Percentiles rank a stretch among this genome's conserved stretches.
These are phyloP conservation scores for Hibiscus mutabilis DNA, from an alignment of 345 rosid genomes.

Conservation along the genomic window DNA sequence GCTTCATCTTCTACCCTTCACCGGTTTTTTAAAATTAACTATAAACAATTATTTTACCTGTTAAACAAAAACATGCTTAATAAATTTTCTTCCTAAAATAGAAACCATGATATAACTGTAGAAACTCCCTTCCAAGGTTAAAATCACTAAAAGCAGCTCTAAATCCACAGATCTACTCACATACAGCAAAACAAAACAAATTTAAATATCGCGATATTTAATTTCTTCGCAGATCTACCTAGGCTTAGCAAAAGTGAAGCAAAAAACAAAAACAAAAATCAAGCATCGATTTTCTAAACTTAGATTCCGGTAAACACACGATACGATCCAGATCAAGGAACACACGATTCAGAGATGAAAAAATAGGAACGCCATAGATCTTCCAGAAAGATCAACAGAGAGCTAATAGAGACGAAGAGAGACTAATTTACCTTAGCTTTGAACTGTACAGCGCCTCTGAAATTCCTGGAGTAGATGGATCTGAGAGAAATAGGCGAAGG, in stretches of 20 bases:
- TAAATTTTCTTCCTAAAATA: neutral
- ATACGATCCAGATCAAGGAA: neutral
- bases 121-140: neutral
- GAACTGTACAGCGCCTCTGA: conserved; percentile 25
- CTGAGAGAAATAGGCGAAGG: neutral
- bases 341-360: neutral
- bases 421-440: neutral
- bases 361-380: neutral
- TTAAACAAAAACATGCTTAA: neutral
- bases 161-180: conserved; percentile 26
- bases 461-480: neutral
- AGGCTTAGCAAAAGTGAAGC: neutral
- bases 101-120: neutral
- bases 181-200: neutral
- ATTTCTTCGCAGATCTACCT: neutral
- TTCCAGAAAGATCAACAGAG: too few species aligned
- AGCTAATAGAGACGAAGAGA: neutral
- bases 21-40: neutral
- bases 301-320: neutral
- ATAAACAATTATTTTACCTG: conserved; percentile 4
- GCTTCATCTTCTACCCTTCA: neutral
- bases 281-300: neutral
- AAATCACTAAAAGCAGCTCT: neutral
- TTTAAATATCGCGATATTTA: neutral
- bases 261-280: neutral